Evolutionary conservation across 1,284 basidiomycete species (phyloP).

Genomic region (Testicularia cyperi): DNA sequence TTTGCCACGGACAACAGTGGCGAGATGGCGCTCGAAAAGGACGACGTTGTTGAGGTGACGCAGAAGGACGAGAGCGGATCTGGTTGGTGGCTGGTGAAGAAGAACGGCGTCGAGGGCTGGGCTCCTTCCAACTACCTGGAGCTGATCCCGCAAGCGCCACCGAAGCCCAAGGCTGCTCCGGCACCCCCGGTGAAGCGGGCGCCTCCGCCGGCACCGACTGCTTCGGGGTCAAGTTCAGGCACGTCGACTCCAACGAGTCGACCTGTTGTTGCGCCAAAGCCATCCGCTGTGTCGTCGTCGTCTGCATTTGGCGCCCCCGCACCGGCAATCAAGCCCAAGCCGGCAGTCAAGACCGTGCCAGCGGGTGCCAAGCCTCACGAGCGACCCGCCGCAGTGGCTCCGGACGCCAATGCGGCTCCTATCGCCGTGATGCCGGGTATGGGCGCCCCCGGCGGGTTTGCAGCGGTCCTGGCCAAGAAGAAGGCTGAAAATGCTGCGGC

Average conservation of each 20-base stretch:
- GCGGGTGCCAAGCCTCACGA: conserved; percentile 62
- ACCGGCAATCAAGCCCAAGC: conserved; percentile 62
- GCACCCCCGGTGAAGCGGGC: conserved; percentile 51
- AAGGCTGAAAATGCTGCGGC: conserved; percentile 52
- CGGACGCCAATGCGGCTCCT: conserved; percentile 59
- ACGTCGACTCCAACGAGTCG: conserved; percentile 20
- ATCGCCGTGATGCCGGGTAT: conserved; percentile 62
- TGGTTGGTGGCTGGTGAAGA: conserved; percentile 93
- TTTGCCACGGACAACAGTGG: conserved; percentile 83
- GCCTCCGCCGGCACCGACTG: conserved; percentile 61
- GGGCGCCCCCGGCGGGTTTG: conserved; percentile 60
- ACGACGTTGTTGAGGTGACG: conserved; percentile 85
- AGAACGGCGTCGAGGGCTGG: conserved; percentile 83
- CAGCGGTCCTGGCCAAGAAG: conserved; percentile 62
- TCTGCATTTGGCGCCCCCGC: conserved; percentile 63
- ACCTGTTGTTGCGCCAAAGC: conserved; percentile 34
- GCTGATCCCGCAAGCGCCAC: conserved; percentile 68
- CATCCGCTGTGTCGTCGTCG: too few species aligned
- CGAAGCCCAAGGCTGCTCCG: conserved; percentile 60
- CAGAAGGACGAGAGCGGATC: conserved; percentile 73
- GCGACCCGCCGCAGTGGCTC: conserved; percentile 28
- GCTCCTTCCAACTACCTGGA: conserved; percentile 87
- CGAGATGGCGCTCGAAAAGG: conserved; percentile 85
- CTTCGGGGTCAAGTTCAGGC: conserved; percentile 37
- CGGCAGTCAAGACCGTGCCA: conserved; percentile 53